Evolutionary conservation across 73 alveolate species (phyloP).

Genomic region (Effrenium voratum): DNA sequence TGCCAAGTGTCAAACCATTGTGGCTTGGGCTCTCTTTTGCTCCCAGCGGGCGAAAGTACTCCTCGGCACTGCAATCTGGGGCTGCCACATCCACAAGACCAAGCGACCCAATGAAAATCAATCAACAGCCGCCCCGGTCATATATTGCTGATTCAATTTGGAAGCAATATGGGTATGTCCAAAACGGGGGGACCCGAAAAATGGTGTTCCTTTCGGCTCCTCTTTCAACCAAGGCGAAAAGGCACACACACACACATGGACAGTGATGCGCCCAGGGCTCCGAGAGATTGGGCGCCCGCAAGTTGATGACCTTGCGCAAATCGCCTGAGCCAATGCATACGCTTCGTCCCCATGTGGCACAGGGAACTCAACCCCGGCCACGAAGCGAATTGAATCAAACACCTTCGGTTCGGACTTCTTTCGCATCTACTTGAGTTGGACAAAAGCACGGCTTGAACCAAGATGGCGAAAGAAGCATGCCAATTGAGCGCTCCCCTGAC

Average conservation of each 20-base stretch:
- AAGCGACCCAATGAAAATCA: too few species aligned
- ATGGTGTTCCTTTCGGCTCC: not conserved
- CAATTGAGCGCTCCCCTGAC: too few species aligned
- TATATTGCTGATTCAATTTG: not conserved
- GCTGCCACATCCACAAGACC: too few species aligned
- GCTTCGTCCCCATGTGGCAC: constrained; percentile 51
- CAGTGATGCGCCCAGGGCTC: not conserved
- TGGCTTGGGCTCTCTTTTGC: constrained; percentile 31
- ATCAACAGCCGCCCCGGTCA: too few species aligned
- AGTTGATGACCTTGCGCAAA: constrained; percentile 60
- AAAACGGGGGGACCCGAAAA: not conserved
- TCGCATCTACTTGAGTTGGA: too few species aligned
- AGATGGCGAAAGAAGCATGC: too few species aligned
- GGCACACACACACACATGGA: not conserved
- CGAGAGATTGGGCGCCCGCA: constrained; percentile 46
- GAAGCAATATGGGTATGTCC: not conserved
- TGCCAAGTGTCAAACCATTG: constrained; percentile 53
- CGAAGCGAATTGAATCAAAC: too few species aligned
- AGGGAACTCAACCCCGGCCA: too few species aligned
- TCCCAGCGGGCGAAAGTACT: constrained; percentile 43
- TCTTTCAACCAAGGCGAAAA: not conserved
- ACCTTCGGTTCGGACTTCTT: too few species aligned
- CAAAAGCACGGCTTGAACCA: too few species aligned
- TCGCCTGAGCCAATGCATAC: not conserved
- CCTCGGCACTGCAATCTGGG: too few species aligned